Evolutionary conservation across 2,329 filamentous ascomycete genomes (phyloP).

Genomic region (Podosphaera fusca): DNA sequence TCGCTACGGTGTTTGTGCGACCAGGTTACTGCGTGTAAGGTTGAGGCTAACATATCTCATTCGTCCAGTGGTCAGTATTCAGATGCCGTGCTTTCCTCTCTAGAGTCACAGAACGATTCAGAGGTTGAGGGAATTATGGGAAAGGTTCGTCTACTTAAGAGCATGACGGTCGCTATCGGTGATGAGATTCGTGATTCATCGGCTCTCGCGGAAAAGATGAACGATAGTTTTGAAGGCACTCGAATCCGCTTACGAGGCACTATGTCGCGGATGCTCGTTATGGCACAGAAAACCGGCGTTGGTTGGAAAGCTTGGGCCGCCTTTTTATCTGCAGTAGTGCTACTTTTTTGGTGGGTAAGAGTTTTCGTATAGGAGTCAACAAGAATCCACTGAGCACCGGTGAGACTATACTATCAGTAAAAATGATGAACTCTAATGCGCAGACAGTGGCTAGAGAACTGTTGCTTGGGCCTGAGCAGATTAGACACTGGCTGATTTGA

Average conservation of each 20-base stretch:
- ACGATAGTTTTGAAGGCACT: constrained; percentile 76
- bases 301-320: constrained; percentile 84
- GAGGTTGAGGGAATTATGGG: constrained; percentile 77
- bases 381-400: too few relatives aligned
- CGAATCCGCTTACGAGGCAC: constrained; percentile 62
- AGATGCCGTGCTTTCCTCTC: constrained; percentile 70
- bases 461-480: too few relatives aligned
- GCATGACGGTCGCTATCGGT: constrained; percentile 79
- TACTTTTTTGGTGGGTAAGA: constrained; percentile 87
- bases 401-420: too few relatives aligned
- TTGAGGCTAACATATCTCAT: background rate
- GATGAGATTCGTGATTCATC: constrained; percentile 86
- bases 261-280: constrained; percentile 90
- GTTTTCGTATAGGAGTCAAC: constrained; percentile 26
- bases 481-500: too few relatives aligned
- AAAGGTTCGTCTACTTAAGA: constrained; percentile 75
- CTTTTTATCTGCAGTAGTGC: constrained; percentile 64
- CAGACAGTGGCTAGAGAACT: too few relatives aligned
- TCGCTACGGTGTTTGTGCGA: too few relatives aligned
- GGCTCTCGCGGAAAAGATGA: constrained; percentile 81
- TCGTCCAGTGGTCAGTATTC: constrained; percentile 64
- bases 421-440: too few relatives aligned
- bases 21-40: background rate
- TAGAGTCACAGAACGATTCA: constrained; percentile 86
- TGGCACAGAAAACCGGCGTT: constrained; percentile 87